Percentiles rank a stretch among this genome's conserved stretches.
Conservation (phyloP, 257 asterid genomes). For the Solanum pimpinellifolium region DNA sequence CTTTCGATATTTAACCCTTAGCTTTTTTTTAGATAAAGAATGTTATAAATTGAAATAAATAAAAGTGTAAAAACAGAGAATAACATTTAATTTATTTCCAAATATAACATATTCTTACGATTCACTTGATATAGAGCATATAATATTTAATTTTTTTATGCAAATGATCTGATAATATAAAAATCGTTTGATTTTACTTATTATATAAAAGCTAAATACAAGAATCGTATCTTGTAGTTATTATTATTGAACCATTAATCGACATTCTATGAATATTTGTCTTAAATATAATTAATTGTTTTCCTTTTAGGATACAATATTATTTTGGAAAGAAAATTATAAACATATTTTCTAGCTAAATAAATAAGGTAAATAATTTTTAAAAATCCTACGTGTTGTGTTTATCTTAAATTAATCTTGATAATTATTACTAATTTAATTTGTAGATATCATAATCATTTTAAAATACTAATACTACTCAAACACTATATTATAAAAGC, state of each 20-base stretch:
- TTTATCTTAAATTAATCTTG: not conserved
- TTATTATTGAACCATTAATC: not conserved
- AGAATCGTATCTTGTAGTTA: not conserved
- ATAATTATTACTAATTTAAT: not conserved
- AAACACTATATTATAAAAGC: not conserved
- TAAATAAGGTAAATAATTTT: not conserved
- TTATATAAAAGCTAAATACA: not conserved
- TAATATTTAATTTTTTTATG: not conserved
- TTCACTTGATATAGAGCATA: no score
- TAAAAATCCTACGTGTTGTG: not conserved
- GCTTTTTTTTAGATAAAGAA: no score
- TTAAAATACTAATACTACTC: not conserved
- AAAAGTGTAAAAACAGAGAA: no score
- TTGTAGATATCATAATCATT: not conserved
- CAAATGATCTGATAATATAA: rapidly evolving
- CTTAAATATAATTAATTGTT: not conserved
- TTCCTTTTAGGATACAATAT: not conserved
- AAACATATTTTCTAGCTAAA: not conserved
- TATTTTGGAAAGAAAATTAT: not conserved
- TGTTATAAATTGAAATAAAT: no score
- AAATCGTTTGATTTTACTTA: not conserved
- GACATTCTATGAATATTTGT: not conserved
- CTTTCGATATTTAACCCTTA: not conserved
- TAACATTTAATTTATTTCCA: no score
- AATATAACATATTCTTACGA: no score